Evolutionary conservation across 106 monocot genomes (phyloP), one percentile per base, ranked within the genome.

Genomic region (Alisma plantagoaquatica): DNA sequence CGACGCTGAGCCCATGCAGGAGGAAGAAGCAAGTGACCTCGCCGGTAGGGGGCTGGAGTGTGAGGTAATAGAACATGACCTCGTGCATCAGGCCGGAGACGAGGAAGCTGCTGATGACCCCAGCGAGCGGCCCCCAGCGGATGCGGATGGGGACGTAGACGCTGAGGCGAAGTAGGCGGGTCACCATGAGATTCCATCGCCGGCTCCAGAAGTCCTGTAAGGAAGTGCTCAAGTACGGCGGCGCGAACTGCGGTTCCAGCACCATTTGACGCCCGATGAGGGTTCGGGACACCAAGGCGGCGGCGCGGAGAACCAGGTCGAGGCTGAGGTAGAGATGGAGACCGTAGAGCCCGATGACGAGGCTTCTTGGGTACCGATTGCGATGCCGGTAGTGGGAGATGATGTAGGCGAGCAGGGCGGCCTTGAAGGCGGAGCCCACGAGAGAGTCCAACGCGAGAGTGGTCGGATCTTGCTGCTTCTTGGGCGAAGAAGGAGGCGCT

Each of bases 321-420:
- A 62, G 47, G 1, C 20, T 14, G 20, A 76, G 66, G 59, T 80
- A 86, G 15, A 80, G 38, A 46, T 73, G 68, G 49, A 48, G 9
- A 54, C 49, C 33, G 53, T 67, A 68, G 45, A 76, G 29, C 9
- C 48, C 0, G 59, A 70, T 35, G 56, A 66, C 44, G n/a, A 71
- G 14, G 35, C 43, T 27, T 15, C 23, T 54, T 18, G 55, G 59
- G 15, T 75, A n/a, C 14, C 35, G 49, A 23, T 35, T 9, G 21
- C 41, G 54, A 46, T 51, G 45, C 22, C 25, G 51, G 60, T 77
- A 80, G 5, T 73, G 27, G 10, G 55, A 29, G 65, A 64, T 8
- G 23, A 79, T 18, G 19, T 30, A 27, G 7, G 46, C 46, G 16
- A 69, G 23, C 25, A 68, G 28, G 2, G 27, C 14, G 43, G 43